A percentile compares a stretch with the other conserved stretches of the same genome.
Evolutionary conservation across 2,329 filamentous ascomycete genomes (phyloP).

Genomic region (Colletotrichum tropicicola): DNA sequence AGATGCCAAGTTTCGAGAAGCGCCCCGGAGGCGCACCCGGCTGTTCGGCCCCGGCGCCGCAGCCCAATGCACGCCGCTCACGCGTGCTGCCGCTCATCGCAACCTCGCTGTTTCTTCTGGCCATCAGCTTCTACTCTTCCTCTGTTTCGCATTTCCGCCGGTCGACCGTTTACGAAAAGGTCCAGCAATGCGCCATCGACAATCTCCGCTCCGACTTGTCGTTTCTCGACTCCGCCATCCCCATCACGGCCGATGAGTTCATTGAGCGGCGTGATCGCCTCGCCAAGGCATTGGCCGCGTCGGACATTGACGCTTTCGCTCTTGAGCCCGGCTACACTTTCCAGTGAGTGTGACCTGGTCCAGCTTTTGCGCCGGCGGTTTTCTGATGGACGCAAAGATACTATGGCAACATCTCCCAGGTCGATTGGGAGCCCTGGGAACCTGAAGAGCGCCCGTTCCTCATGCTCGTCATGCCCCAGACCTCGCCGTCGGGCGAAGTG

Average conservation of each 20-base stretch:
- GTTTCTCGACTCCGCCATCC: conserved; percentile 58
- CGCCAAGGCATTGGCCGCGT: conserved; percentile 60
- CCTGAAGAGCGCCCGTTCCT: conserved; percentile 71
- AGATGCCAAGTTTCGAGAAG: neutral
- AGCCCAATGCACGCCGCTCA: neutral
- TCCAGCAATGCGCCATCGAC: conserved; percentile 58
- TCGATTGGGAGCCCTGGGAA: conserved; percentile 72
- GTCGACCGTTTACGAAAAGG: conserved; percentile 5
- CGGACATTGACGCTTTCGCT: conserved; percentile 65
- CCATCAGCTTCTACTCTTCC: neutral
- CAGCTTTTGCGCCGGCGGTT: neutral
- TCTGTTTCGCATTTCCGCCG: neutral
- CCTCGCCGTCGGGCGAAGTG: conserved; percentile 47
- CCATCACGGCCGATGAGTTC: conserved; percentile 61
- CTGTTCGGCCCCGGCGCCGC: neutral
- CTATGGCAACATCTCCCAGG: conserved; percentile 69
- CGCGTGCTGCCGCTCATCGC: neutral
- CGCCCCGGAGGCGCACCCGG: neutral
- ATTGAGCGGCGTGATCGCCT: conserved; percentile 63
- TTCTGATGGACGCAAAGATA: conserved; percentile 43
- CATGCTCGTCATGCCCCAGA: conserved; percentile 64
- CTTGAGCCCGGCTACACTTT: conserved; percentile 73
- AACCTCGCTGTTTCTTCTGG: neutral
- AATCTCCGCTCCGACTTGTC: conserved; percentile 58
- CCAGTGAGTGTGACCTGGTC: conserved; percentile 47